Evolutionary conservation across 2,329 filamentous ascomycete species (phyloP).

Genomic region (Claviceps sp.): DNA sequence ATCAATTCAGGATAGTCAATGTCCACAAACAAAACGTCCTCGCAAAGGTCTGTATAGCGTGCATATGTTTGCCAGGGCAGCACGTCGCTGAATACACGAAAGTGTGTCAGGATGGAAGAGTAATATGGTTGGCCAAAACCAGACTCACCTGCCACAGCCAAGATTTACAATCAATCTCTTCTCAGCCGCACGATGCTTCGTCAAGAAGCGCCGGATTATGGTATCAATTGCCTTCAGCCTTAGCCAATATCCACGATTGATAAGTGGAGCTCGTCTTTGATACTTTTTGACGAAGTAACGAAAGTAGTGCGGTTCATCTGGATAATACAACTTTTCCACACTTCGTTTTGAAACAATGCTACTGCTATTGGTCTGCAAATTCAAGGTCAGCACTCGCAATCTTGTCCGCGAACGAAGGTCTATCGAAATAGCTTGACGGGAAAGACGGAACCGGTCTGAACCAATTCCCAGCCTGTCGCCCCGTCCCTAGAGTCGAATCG

Average conservation of each 20-base stretch:
- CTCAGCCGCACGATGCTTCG: constrained; percentile 27
- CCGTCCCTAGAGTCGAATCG: neutral
- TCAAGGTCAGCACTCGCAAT: neutral
- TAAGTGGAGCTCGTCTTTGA: constrained; percentile 70
- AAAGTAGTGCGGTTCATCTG: constrained; percentile 68
- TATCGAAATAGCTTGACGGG: neutral
- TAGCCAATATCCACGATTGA: constrained; percentile 82
- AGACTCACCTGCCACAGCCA: constrained; percentile 74
- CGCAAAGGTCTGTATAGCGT: constrained; percentile 46
- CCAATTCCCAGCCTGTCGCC: neutral
- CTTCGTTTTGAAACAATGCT: constrained; percentile 87
- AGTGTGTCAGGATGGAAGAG: neutral
- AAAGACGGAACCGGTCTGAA: neutral
- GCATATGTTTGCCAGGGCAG: constrained; percentile 72
- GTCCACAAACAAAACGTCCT: constrained; percentile 59
- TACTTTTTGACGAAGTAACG: constrained; percentile 78
- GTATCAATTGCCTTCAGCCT: constrained; percentile 72
- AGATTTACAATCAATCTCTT: constrained; percentile 72
- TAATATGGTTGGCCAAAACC: neutral
- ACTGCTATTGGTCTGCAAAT: constrained; percentile 64
- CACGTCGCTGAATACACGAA: constrained; percentile 49
- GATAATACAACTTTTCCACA: constrained; percentile 78
- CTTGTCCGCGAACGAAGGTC: neutral
- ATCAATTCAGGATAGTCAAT: constrained; percentile 78
- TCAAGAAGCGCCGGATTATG: constrained; percentile 61